Evolutionary conservation across 2,329 filamentous ascomycete genomes (phyloP).

Genomic region (Tolypocladium sp.): DNA sequence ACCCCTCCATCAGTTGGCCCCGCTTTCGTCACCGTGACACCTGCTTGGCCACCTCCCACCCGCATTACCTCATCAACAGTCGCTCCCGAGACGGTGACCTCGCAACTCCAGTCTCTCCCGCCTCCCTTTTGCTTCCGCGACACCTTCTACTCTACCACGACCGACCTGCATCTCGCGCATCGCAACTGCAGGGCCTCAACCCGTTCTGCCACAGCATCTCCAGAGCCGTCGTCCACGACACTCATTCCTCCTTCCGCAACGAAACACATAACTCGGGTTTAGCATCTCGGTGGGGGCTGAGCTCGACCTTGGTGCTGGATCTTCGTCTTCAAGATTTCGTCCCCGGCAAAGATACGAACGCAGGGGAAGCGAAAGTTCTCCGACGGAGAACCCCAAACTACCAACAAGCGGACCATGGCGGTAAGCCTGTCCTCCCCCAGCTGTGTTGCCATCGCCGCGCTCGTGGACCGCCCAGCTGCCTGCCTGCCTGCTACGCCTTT

Average conservation of each 20-base stretch:
- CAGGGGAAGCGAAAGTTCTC: slow-evolving; percentile 63
- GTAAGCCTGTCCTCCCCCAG: slow-evolving; percentile 33
- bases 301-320: slow-evolving; percentile 25
- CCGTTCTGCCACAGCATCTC: neutral
- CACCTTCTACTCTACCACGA: neutral
- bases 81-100: neutral
- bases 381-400: slow-evolving; percentile 46
- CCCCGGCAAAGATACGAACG: slow-evolving; percentile 30
- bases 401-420: slow-evolving; percentile 52
- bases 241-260: neutral
- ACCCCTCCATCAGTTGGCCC: neutral
- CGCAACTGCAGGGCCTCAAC: neutral
- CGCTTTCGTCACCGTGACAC: neutral
- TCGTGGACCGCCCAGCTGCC: neutral
- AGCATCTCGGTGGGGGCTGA: neutral
- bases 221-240: neutral
- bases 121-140: neutral
- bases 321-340: slow-evolving; percentile 25
- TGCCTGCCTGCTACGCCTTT: neutral
- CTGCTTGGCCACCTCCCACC: neutral
- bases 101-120: neutral
- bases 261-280: neutral
- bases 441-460: neutral
- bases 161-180: neutral
- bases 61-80: neutral